Conservation (phyloP, 2,329 filamentous ascomycete species). For the Sarocladiaceae sp. region DNA sequence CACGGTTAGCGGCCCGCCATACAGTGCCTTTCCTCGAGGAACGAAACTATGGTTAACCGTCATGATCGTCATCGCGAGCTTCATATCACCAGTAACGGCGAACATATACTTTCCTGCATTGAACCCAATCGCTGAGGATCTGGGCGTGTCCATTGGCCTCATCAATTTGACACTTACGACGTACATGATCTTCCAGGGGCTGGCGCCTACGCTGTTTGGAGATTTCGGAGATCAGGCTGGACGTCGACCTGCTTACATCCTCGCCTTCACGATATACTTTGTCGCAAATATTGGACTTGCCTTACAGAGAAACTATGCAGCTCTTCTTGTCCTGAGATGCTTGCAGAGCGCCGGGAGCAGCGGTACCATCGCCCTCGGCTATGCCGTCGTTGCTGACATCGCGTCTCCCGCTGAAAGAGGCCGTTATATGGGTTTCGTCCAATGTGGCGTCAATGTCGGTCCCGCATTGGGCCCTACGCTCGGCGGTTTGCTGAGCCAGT, state of each 20-base stretch:
- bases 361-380: conserved; percentile 66
- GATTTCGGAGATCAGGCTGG: conserved; percentile 59
- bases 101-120: conserved; percentile 51
- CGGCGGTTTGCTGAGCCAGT: conserved; percentile 60
- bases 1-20: conserved; percentile 20
- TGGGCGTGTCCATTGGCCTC: conserved; percentile 32
- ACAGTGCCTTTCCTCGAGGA: conserved; percentile 22
- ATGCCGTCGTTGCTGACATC: conserved; percentile 69
- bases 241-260: conserved; percentile 56
- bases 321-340: conserved; percentile 57
- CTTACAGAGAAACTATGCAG: conserved; percentile 51
- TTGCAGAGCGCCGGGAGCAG: conserved; percentile 62
- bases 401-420: conserved; percentile 66
- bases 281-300: conserved; percentile 56
- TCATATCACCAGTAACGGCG: conserved; percentile 55
- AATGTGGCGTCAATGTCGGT: conserved; percentile 52
- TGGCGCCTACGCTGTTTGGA: conserved; percentile 58
- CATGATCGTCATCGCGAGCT: conserved; percentile 49
- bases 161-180: conserved; percentile 52
- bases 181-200: conserved; percentile 60
- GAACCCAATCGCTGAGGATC: conserved; percentile 33
- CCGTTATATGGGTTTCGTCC: conserved; percentile 67
- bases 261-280: conserved; percentile 54
- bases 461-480: conserved; percentile 55
- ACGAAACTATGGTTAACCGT: conserved; percentile 48